These are phyloP conservation scores for Thielaviopsis ethacetica DNA, from an alignment of 2,329 filamentous ascomycete species.

Conservation along the genomic window DNA sequence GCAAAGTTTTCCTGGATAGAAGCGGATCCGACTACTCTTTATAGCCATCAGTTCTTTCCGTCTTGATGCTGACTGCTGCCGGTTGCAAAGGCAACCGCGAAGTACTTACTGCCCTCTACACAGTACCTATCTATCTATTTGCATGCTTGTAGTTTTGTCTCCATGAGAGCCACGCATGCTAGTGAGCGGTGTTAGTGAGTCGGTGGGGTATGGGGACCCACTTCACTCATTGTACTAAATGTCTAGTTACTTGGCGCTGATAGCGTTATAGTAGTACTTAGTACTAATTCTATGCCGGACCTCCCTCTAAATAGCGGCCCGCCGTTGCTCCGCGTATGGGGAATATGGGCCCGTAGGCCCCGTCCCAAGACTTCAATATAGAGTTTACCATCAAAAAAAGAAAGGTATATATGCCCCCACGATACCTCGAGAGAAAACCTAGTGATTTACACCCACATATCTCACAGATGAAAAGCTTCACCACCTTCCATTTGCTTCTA, in stretches of 20 bases:
- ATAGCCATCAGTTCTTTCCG: not conserved
- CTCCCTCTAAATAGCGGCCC: no score
- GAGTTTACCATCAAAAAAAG: no score
- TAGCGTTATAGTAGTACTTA: not conserved
- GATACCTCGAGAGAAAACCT: not conserved
- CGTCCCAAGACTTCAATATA: no score
- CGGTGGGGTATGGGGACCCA: not conserved
- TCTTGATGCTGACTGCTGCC: not conserved
- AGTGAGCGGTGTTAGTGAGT: not conserved
- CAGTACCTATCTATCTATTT: not conserved
- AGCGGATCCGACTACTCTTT: not conserved
- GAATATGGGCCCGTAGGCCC: no score
- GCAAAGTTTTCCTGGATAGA: not conserved
- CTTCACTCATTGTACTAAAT: not conserved
- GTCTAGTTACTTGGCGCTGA: constrained; percentile 3
- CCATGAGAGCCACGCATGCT: not conserved
- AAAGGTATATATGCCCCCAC: not conserved
- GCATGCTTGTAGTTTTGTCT: not conserved
- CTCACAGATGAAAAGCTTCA: not conserved
- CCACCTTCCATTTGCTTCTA: not conserved
- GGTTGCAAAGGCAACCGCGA: not conserved
- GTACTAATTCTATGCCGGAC: not conserved
- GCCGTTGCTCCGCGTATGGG: no score
- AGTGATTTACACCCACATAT: not conserved
- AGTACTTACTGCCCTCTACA: no score